Base-by-base conservation (phyloP, 345 rosid species). In the Anastatica hierochuntica region DNA sequence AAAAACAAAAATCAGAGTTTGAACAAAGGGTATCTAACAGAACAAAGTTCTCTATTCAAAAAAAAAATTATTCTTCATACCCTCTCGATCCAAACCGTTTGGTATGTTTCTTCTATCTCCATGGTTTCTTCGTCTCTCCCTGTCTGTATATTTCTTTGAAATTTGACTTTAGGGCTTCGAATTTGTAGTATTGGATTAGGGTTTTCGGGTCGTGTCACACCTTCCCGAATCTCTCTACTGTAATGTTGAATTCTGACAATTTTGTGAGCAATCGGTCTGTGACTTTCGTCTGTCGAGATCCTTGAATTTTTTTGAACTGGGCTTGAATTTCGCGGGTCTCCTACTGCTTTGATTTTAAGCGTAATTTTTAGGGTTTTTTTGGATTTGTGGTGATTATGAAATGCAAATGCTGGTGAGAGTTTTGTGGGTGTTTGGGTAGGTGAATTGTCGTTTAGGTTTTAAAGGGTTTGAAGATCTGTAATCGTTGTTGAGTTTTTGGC, bases 371-470 rank as follows among this genome's bases (percentile, higher is more conserved):
- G 8, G 33, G 8, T 29, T 30, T 47, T 53, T 27, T 17, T 18
- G 21, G 42, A 16, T 31, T 40, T 7, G 3, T 12, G 27, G 42
- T 55, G 19, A 21, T 20, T 46, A 39, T 19, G 55, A 66, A 42
- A 59, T 51, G 37, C 33, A 34, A 42, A 47, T 56, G 64, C n/a
- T n/a, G n/a, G n/a, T n/a, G n/a, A n/a, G 39, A 38, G 2, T 20
- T 36, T 35, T 45, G 48, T 44, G 20, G 42, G 36, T 31, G 12
- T 3, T 14, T 60, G 58, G 36, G 53, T 58, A 7, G 54, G 49
- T 56, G 55, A 21, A 59, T 43, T 59, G 49, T 59, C 21, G 54
- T 66, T 58, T 35, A 40, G 39, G 54, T 35, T 43, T 58, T 42
- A 34, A 17, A 17, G 12, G 7, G 19, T 52, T 43, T 44, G 47